phyloP scores from a whole-genome alignment of 345 rosid species.

The Euphorbia pulcherrima region DNA sequence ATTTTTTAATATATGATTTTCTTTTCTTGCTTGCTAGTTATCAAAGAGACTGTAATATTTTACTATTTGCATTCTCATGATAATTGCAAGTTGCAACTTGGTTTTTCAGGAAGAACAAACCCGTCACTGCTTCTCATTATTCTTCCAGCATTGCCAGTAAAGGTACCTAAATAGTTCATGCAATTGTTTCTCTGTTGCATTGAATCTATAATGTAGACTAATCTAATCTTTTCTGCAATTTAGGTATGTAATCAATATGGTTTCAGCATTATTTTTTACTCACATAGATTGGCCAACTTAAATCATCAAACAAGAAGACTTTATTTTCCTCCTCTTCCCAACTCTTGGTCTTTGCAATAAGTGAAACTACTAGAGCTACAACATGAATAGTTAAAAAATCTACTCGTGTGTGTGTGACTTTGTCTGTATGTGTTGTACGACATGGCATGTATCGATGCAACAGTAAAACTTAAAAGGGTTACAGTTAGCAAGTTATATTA shows the following conservation, averaged over 20 bases:
- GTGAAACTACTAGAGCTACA: conserved; percentile 72
- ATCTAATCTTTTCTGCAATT: too few species aligned
- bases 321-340: conserved; percentile 93
- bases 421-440: too few species aligned
- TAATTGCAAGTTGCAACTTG: conserved; percentile 5
- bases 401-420: background rate
- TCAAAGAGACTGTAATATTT: background rate
- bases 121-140: conserved; percentile 76
- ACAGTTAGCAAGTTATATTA: conserved; percentile 1
- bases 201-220: too few species aligned
- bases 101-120: conserved; percentile 36
- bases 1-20: background rate
- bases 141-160: conserved; percentile 80
- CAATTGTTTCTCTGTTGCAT: conserved; percentile 1
- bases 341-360: conserved; percentile 61
- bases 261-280: background rate
- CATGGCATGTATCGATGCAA: conserved; percentile 2
- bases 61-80: background rate
- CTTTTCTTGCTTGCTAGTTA: background rate
- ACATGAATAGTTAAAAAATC: background rate
- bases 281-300: conserved; percentile 30
- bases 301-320: conserved; percentile 83
- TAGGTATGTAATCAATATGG: background rate
- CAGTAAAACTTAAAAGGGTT: background rate
- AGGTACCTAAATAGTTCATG: conserved; percentile 48